phyloP scores from a whole-genome alignment of 495 filamentous ascomycete genomes.

The Penicillium ucsense region DNA sequence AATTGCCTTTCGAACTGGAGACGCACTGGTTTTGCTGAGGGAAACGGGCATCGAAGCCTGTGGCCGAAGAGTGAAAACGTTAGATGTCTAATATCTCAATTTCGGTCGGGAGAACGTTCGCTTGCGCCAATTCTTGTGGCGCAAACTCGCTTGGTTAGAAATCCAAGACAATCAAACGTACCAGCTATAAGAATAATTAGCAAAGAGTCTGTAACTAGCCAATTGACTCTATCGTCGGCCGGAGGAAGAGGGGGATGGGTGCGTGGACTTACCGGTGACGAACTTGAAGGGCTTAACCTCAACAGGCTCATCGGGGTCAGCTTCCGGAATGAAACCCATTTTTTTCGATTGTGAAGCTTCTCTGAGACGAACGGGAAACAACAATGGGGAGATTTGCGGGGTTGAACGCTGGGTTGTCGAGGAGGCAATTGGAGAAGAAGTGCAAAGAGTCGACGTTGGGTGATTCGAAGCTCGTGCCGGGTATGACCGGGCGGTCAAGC shows the following conservation, averaged over 20 bases:
- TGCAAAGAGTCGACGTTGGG: conserved; percentile 19
- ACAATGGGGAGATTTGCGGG: conserved; percentile 7
- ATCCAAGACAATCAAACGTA: conserved; percentile 16
- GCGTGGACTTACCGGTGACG: conserved; percentile 75
- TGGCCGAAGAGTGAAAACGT: conserved; percentile 21
- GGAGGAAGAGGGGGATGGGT: conserved; percentile 9
- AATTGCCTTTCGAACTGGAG: neutral
- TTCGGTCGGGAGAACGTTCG: conserved; percentile 5
- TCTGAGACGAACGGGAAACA: conserved; percentile 9
- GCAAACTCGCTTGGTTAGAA: too few relatives aligned
- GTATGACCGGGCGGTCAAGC: conserved; percentile 35
- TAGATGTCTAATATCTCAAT: conserved; percentile 15
- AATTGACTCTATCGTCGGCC: conserved; percentile 13
- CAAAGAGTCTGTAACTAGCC: conserved; percentile 32
- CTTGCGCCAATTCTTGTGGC: too few relatives aligned
- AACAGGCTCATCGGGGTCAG: conserved; percentile 78
- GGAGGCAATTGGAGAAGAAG: conserved; percentile 16
- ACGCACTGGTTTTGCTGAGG: conserved; percentile 90
- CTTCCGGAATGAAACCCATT: conserved; percentile 54
- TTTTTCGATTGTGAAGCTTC: conserved; percentile 24
- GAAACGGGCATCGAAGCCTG: conserved; percentile 98
- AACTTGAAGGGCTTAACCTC: conserved; percentile 99
- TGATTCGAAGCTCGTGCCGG: conserved; percentile 35
- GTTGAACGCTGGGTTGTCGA: conserved; percentile 3
- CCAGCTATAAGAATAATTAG: conserved; percentile 39